Conservation (phyloP, 441 rosid genomes). For the Corymbia citriodora region DNA sequence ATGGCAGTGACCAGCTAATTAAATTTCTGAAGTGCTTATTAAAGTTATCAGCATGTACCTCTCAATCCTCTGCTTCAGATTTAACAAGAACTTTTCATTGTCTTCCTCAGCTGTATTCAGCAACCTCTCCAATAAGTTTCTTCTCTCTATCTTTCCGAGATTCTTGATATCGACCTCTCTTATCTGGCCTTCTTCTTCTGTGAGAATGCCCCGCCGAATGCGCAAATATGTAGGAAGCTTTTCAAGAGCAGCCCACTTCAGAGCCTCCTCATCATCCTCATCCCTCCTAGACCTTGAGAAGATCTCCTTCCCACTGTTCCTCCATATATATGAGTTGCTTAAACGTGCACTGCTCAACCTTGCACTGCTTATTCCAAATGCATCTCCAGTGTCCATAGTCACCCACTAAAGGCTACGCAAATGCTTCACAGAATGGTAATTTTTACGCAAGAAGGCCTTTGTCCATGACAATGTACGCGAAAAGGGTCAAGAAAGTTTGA, state of each 20-base stretch:
- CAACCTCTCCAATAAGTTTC: slow-evolving; percentile 47
- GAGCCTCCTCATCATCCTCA: slow-evolving; percentile 53
- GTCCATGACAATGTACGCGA: not conserved
- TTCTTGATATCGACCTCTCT: slow-evolving; percentile 36
- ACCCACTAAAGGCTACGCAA: not conserved
- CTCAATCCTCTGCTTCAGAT: slow-evolving; percentile 52
- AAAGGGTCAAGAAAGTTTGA: not conserved
- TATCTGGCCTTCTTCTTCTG: slow-evolving; percentile 21
- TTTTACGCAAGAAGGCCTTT: not conserved
- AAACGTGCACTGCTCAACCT: slow-evolving; percentile 23
- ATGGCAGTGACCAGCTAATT: not conserved
- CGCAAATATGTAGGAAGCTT: slow-evolving; percentile 47
- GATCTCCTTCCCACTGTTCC: slow-evolving; percentile 24
- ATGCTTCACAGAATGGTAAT: not conserved
- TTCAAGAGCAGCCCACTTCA: slow-evolving; percentile 65
- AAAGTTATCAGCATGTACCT: slow-evolving; percentile 22
- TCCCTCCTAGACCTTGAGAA: slow-evolving; percentile 38
- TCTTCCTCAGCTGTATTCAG: slow-evolving; percentile 53
- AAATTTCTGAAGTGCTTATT: not conserved
- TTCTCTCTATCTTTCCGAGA: slow-evolving; percentile 40
- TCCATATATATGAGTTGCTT: slow-evolving; percentile 40
- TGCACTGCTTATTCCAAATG: slow-evolving; percentile 6
- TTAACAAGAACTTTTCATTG: slow-evolving; percentile 51
- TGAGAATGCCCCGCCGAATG: slow-evolving; percentile 37
- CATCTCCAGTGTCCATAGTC: slow-evolving; percentile 13